These are phyloP conservation scores for Pelargonium nanum DNA, from an alignment of 345 rosid species.

Conservation along the genomic window DNA sequence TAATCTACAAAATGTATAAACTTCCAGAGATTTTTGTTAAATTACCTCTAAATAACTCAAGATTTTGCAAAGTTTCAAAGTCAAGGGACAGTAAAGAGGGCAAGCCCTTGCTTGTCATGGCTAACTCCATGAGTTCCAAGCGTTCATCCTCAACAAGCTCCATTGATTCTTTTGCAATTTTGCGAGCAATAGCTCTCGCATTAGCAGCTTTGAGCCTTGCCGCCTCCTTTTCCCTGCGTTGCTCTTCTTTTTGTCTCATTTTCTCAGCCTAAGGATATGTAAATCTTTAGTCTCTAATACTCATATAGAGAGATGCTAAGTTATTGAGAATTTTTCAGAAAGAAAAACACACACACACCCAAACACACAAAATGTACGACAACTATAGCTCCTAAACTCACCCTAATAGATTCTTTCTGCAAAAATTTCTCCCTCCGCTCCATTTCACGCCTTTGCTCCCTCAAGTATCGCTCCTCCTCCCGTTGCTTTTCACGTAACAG, in stretches of 20 bases:
- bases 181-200: constrained; percentile 83
- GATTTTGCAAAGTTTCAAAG: constrained; percentile 62
- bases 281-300: background rate
- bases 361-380: too few relatives aligned
- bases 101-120: constrained; percentile 55
- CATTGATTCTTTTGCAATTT: constrained; percentile 76
- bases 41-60: constrained; percentile 63
- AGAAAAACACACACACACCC: background rate
- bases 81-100: constrained; percentile 59
- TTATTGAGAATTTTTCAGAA: too few relatives aligned
- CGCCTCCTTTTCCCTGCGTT: constrained; percentile 65
- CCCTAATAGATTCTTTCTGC: constrained; percentile 78
- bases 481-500: constrained; percentile 80
- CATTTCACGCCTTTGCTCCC: constrained; percentile 79
- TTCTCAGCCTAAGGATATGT: constrained; percentile 53
- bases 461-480: constrained; percentile 70
- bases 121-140: constrained; percentile 86
- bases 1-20: background rate
- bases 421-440: constrained; percentile 81
- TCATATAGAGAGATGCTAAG: background rate
- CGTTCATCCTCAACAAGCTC: constrained; percentile 81
- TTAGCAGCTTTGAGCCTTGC: constrained; percentile 82
- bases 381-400: constrained; percentile 13
- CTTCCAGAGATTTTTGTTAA: background rate
- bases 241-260: constrained; percentile 74